Base-by-base conservation (phyloP, 345 rosid genomes). In the Bruguiera parviflora region DNA sequence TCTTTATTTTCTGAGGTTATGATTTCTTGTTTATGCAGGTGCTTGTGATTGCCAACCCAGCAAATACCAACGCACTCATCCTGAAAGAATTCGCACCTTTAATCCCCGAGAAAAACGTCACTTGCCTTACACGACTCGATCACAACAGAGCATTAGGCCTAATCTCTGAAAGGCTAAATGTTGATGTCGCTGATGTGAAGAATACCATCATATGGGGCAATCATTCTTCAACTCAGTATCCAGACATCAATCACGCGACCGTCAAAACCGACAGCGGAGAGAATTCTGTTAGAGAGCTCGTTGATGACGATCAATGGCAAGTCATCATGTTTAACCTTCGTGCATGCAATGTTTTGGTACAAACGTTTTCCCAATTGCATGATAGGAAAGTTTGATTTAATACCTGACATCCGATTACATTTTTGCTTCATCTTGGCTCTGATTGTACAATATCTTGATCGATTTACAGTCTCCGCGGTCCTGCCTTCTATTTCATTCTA, bases 211-310 rank as follows among this genome's bases (percentile, higher is more conserved):
- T 93, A 20, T 91, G 97, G 95, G 97, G 97, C 19, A 90, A 90
- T 73, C 98, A 93, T 74, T 93, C 93, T n/a, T 86, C 96, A 24
- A 89, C 97, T 55, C 98, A 90, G 46, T 89, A 89, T 70, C 98
- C 98, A 25, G 98, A 93, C 73, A 87, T 72, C 66, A 89, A 80
- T 58, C 97, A 93, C 25, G 92, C 92, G 16, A 83, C 81, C 28
- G 86, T 83, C 46, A 57, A 61, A 63, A 74, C 80, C 37, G 53
- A 73, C 64, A 55, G 51, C 3, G 85, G 84, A 47, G 86, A 84
- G 46, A 81, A 70, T 59, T 67, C 87, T 62, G 79, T 83, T 8
- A 79, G 79, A 75, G 85, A 87, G 52, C 77, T 82, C 20, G 67
- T 86, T 24, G 76, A 74, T 19, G 86, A 93, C 62, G 87, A 87